phyloP scores from a whole-genome alignment of 495 filamentous ascomycete genomes.

The Penicillium bialowiezense region DNA sequence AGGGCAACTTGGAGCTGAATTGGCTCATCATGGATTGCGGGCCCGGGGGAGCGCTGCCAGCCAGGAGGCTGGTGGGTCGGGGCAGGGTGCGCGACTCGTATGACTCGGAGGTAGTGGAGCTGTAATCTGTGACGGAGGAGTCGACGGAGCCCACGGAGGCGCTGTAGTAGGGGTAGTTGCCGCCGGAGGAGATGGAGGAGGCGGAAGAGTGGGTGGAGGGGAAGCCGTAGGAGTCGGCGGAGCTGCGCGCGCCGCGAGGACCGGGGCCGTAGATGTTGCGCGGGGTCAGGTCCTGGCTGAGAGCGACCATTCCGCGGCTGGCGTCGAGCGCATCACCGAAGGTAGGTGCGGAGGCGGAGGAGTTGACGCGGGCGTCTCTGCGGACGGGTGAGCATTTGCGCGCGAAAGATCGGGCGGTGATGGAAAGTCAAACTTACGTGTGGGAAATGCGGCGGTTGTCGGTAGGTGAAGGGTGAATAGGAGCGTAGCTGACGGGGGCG shows the following conservation, averaged over 20 bases:
- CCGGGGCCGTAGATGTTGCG: conserved; percentile 83
- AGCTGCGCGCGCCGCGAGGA: conserved; percentile 61
- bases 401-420: background rate
- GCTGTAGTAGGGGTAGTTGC: conserved; percentile 72
- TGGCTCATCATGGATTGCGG: conserved; percentile 98
- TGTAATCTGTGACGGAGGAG: conserved; percentile 92
- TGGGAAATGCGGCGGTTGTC: conserved; percentile 79
- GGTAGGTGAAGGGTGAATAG: conserved; percentile 50
- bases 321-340: conserved; percentile 79
- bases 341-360: conserved; percentile 35
- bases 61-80: conserved; percentile 68
- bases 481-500: conserved; percentile 54
- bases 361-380: conserved; percentile 60
- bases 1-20: conserved; percentile 95
- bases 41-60: conserved; percentile 66
- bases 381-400: conserved; percentile 1
- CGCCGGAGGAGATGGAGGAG: conserved; percentile 87
- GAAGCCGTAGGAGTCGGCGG: conserved; percentile 91
- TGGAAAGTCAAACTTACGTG: conserved; percentile 64
- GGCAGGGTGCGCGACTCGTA: conserved; percentile 87
- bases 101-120: conserved; percentile 79
- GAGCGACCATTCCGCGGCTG: conserved; percentile 85
- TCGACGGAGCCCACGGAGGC: conserved; percentile 76
- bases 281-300: conserved; percentile 83
- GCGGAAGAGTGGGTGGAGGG: conserved; percentile 86